A percentile compares a stretch with the other conserved stretches of the same genome.
These are phyloP conservation scores for Sphaerostilbella broomeana DNA, from an alignment of 2,329 filamentous ascomycete species.

Conservation along the genomic window DNA sequence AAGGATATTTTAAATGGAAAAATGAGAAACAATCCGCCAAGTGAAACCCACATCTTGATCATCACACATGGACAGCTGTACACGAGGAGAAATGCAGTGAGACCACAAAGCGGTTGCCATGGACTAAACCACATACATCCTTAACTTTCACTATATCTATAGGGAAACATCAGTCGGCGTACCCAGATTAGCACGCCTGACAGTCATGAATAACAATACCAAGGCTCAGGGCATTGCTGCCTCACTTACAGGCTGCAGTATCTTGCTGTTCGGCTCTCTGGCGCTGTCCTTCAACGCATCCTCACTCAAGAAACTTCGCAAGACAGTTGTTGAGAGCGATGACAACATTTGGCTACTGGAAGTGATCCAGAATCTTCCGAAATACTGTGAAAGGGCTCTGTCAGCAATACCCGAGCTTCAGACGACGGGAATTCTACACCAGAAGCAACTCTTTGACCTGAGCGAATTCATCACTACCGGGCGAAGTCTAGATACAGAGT, in stretches of 20 bases:
- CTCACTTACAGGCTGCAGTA: background rate
- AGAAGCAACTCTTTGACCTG: conserved; percentile 1
- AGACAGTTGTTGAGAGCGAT: background rate
- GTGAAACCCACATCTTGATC: too few relatives aligned
- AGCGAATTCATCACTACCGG: conserved; percentile 2
- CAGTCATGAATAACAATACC: too few relatives aligned
- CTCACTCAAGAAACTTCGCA: background rate
- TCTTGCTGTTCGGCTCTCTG: conserved; percentile 4
- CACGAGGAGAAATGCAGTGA: too few relatives aligned
- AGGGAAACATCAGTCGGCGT: too few relatives aligned
- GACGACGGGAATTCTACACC: background rate
- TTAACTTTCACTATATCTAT: too few relatives aligned
- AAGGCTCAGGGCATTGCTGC: too few relatives aligned
- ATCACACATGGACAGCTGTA: too few relatives aligned
- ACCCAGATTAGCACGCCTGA: too few relatives aligned
- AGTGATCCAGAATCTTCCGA: background rate
- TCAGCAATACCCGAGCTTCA: background rate
- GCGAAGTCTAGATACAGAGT: background rate
- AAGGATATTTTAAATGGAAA: too few relatives aligned
- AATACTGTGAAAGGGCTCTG: background rate
- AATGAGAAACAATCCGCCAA: too few relatives aligned
- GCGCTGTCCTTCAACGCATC: conserved; percentile 3
- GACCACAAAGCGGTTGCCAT: too few relatives aligned
- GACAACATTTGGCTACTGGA: background rate
- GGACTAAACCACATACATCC: too few relatives aligned